phyloP scores from a whole-genome alignment of 108 stramenopile genomes.

The Skeletonema marinoi region DNA sequence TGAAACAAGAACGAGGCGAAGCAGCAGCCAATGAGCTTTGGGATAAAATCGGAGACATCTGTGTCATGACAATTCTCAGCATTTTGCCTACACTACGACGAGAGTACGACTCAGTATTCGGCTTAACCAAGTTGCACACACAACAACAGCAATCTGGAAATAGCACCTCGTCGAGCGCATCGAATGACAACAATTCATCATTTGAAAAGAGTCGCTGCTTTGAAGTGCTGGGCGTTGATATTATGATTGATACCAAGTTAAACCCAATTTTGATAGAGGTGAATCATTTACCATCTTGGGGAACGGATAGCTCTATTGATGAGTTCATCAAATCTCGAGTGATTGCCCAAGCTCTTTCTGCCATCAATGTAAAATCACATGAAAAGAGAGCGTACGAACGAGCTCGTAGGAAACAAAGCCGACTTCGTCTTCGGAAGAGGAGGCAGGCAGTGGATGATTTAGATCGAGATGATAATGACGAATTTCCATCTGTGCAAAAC shows the following conservation, averaged over 20 bases:
- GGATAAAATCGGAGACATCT: slow-evolving; percentile 70
- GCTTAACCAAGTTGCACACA: slow-evolving; percentile 8
- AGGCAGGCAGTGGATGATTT: slow-evolving; percentile 4
- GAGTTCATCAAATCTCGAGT: slow-evolving; percentile 53
- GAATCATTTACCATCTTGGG: slow-evolving; percentile 68
- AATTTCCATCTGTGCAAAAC: background rate
- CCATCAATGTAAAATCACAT: slow-evolving; percentile 26
- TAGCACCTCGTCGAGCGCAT: background rate
- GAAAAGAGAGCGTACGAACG: slow-evolving; percentile 36
- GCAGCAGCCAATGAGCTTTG: slow-evolving; percentile 54
- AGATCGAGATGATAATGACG: background rate
- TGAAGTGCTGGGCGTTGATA: slow-evolving; percentile 86
- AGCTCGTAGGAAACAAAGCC: slow-evolving; percentile 27
- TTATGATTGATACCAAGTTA: slow-evolving; percentile 80
- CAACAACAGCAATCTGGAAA: background rate
- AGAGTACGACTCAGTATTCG: slow-evolving; percentile 55
- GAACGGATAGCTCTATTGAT: slow-evolving; percentile 51
- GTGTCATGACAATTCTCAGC: slow-evolving; percentile 65
- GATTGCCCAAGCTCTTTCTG: slow-evolving; percentile 45
- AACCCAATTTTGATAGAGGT: slow-evolving; percentile 91
- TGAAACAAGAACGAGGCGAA: slow-evolving; percentile 46
- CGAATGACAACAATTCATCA: background rate
- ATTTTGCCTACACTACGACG: slow-evolving; percentile 67
- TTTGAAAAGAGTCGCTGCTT: slow-evolving; percentile 52
- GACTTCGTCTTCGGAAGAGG: slow-evolving; percentile 7